Evolutionary conservation across 2,329 filamentous ascomycete species (phyloP).

Genomic region (Aspergillus candidus): DNA sequence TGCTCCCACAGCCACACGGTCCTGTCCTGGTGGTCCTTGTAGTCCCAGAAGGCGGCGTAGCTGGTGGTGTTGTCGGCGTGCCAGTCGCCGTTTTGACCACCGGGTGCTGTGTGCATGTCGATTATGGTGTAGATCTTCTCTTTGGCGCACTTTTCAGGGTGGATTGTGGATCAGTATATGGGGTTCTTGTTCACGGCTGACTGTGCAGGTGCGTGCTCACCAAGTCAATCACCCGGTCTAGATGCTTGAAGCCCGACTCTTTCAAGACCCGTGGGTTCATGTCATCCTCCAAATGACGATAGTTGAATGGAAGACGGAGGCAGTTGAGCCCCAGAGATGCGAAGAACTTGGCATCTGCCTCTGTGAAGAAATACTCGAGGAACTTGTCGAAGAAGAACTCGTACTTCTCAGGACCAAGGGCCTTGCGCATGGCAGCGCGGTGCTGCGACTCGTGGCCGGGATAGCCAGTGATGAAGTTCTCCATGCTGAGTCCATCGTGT

Average conservation of each 20-base stretch:
- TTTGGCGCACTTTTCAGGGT: slow-evolving; percentile 34
- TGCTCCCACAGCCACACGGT: slow-evolving; percentile 47
- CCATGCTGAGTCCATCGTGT: slow-evolving; percentile 37
- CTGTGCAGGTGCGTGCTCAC: slow-evolving; percentile 15
- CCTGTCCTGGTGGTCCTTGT: slow-evolving; percentile 47
- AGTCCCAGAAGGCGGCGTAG: slow-evolving; percentile 47
- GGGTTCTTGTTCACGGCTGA: not conserved
- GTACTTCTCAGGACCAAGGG: slow-evolving; percentile 52
- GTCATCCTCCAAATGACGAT: slow-evolving; percentile 48
- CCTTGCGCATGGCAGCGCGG: slow-evolving; percentile 48
- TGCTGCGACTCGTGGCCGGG: slow-evolving; percentile 54
- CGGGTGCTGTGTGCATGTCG: slow-evolving; percentile 46
- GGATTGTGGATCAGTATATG: not conserved
- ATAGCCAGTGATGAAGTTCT: slow-evolving; percentile 61
- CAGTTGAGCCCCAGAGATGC: slow-evolving; percentile 53
- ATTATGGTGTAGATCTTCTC: slow-evolving; percentile 48
- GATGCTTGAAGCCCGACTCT: slow-evolving; percentile 42
- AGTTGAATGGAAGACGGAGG: slow-evolving; percentile 56
- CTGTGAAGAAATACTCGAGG: slow-evolving; percentile 55
- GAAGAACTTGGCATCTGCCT: slow-evolving; percentile 54
- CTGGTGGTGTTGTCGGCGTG: slow-evolving; percentile 44
- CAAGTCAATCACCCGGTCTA: slow-evolving; percentile 44
- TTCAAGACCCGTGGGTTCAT: slow-evolving; percentile 44
- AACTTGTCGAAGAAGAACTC: slow-evolving; percentile 56
- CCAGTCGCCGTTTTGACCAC: slow-evolving; percentile 48